Evolutionary conservation across 306 rosid species (phyloP).

Genomic region (Quercus parvula): DNA sequence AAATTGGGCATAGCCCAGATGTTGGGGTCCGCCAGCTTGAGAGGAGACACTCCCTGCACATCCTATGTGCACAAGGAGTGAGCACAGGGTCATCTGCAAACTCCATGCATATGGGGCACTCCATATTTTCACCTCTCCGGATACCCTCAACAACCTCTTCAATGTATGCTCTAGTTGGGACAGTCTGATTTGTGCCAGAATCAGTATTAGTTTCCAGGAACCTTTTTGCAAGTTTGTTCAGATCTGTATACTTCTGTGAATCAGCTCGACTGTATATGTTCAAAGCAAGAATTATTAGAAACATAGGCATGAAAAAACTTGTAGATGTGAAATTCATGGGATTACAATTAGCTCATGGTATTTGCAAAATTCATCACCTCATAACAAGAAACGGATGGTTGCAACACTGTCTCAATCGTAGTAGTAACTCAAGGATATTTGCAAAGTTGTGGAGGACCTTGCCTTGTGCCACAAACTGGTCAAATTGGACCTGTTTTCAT

Average conservation of each 20-base stretch:
- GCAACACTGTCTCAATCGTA: slow-evolving; percentile 86
- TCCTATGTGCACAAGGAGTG: slow-evolving; percentile 85
- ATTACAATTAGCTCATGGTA: slow-evolving; percentile 1
- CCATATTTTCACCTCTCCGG: slow-evolving; percentile 50
- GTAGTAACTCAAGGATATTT: slow-evolving; percentile 73
- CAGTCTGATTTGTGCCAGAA: slow-evolving; percentile 22
- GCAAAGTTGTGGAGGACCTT: slow-evolving; percentile 79
- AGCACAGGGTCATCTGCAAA: slow-evolving; percentile 86
- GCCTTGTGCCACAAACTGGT: slow-evolving; percentile 78
- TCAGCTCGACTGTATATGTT: slow-evolving; percentile 40
- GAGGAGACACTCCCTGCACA: slow-evolving; percentile 81
- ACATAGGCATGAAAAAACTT: background rate
- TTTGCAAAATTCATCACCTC: slow-evolving; percentile 43
- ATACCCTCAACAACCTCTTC: slow-evolving; percentile 64
- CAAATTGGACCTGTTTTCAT: slow-evolving; percentile 68
- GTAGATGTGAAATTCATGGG: background rate
- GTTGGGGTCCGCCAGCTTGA: slow-evolving; percentile 59
- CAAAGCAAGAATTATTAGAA: slow-evolving; percentile 24
- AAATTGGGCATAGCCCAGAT: slow-evolving; percentile 66
- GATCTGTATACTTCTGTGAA: slow-evolving; percentile 44
- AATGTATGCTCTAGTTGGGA: slow-evolving; percentile 51
- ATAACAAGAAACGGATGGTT: slow-evolving; percentile 82
- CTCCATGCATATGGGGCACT: slow-evolving; percentile 86
- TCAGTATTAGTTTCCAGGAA: slow-evolving; percentile 41
- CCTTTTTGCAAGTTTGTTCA: slow-evolving; percentile 53